A percentile compares a stretch with the other conserved stretches of the same genome.
phyloP scores from a whole-genome alignment of 306 rosid species.

The Corylus heterophylla region DNA sequence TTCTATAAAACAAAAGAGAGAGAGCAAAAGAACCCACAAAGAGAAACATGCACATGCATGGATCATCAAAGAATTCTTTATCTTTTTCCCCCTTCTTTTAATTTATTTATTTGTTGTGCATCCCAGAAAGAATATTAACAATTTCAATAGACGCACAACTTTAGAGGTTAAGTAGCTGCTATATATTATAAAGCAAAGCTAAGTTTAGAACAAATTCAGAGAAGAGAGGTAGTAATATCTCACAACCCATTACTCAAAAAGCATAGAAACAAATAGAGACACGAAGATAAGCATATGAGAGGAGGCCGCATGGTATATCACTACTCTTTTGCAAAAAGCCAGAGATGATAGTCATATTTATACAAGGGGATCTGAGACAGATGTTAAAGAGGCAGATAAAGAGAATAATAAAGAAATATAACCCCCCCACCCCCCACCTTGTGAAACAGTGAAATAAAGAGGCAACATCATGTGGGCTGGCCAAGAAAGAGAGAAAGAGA shows the following conservation, averaged over 20 bases:
- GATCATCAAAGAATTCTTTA: background rate
- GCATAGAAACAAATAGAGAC: background rate
- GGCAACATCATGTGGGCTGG: slow-evolving; percentile 21
- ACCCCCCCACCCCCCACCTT: slow-evolving; percentile 1
- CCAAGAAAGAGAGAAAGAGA: slow-evolving; percentile 14
- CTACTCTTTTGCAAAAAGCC: background rate
- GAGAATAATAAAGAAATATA: slow-evolving; percentile 14
- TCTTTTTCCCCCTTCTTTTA: background rate
- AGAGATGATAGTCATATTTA: background rate
- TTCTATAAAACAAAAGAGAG: background rate
- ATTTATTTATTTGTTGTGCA: background rate
- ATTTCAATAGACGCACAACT: background rate
- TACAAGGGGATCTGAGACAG: slow-evolving; percentile 11
- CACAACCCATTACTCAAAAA: background rate
- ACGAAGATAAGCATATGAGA: background rate
- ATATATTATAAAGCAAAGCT: background rate
- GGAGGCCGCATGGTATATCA: background rate
- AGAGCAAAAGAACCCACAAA: background rate
- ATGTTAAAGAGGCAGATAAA: slow-evolving; percentile 4
- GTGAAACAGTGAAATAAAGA: slow-evolving; percentile 43
- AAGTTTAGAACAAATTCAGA: background rate
- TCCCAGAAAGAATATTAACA: background rate
- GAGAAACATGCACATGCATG: slow-evolving; percentile 5
- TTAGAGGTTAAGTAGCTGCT: background rate
- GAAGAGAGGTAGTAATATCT: background rate